Evolutionary conservation across 2,329 filamentous ascomycete genomes (phyloP).

Genomic region (Aspergillus texensis): DNA sequence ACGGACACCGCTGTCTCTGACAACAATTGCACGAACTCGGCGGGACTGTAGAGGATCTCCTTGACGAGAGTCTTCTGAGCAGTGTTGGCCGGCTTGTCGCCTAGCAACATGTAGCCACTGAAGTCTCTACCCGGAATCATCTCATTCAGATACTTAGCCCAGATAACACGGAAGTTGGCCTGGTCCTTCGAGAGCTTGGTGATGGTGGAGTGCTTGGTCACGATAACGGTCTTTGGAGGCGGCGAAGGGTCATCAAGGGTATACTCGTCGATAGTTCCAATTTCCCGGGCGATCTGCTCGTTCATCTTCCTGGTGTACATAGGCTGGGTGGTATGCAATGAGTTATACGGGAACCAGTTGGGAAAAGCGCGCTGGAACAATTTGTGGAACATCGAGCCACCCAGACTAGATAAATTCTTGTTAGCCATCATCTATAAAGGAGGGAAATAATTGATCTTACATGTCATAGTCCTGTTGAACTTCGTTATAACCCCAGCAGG

Average conservation of each 20-base stretch:
- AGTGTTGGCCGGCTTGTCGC: constrained; percentile 19
- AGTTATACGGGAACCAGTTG: constrained; percentile 30
- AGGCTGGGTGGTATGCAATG: constrained; percentile 30
- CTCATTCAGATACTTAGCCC: constrained; percentile 24
- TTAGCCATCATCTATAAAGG: not conserved
- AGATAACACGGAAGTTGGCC: constrained; percentile 26
- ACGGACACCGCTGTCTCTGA: constrained; percentile 17
- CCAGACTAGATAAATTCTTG: constrained; percentile 13
- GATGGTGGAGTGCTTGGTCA: constrained; percentile 23
- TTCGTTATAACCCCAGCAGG: constrained; percentile 45
- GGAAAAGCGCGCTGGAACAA: constrained; percentile 34
- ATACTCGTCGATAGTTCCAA: constrained; percentile 23
- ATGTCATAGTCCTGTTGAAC: constrained; percentile 33
- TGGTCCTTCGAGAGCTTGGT: constrained; percentile 25
- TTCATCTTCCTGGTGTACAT: constrained; percentile 32
- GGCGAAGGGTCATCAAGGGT: constrained; percentile 23
- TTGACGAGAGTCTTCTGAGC: constrained; percentile 24
- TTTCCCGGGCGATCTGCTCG: constrained; percentile 25
- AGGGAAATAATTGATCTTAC: constrained; percentile 3
- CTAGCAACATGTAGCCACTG: constrained; percentile 24
- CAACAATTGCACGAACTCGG: constrained; percentile 23
- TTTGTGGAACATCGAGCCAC: constrained; percentile 34
- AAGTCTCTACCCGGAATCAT: constrained; percentile 22
- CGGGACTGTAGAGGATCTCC: constrained; percentile 22
- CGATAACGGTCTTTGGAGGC: constrained; percentile 19